These are phyloP conservation scores for Lentinula aciculospora DNA, from an alignment of 768 basidiomycete genomes.

Conservation along the genomic window DNA sequence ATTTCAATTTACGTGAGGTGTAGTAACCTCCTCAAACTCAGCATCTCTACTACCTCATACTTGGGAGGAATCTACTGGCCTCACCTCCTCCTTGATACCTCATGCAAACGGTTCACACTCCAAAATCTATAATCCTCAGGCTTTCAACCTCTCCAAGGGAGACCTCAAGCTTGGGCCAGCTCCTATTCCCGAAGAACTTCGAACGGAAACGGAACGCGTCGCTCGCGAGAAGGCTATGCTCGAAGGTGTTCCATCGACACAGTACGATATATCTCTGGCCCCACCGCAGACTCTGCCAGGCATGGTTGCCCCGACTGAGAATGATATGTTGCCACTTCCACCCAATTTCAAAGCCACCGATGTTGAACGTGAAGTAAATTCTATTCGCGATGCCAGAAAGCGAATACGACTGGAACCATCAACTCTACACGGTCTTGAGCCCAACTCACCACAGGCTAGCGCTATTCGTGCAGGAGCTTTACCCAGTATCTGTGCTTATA, in stretches of 20 bases:
- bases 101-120: slow-evolving; percentile 47
- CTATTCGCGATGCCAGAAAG: slow-evolving; percentile 84
- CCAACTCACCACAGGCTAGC: slow-evolving; percentile 51
- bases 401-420: slow-evolving; percentile 87
- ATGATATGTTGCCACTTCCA: slow-evolving; percentile 79
- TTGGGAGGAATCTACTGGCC: slow-evolving; percentile 86
- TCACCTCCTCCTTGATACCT: slow-evolving; percentile 73
- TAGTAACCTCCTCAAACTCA: slow-evolving; percentile 70
- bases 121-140: slow-evolving; percentile 51
- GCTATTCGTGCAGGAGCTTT: slow-evolving; percentile 59
- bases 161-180: slow-evolving; percentile 82
- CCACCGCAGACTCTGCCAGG: slow-evolving; percentile 48
- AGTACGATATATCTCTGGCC: slow-evolving; percentile 56
- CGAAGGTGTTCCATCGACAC: slow-evolving; percentile 61
- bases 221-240: slow-evolving; percentile 78
- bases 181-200: slow-evolving; percentile 75
- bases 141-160: slow-evolving; percentile 73
- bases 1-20: slow-evolving; percentile 16
- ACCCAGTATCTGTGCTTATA: slow-evolving; percentile 94
- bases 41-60: slow-evolving; percentile 54
- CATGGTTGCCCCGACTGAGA: slow-evolving; percentile 54
- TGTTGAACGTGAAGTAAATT: slow-evolving; percentile 86
- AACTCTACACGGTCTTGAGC: slow-evolving; percentile 49
- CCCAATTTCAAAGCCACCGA: slow-evolving; percentile 80
- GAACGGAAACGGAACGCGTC: slow-evolving; percentile 72